A percentile compares a stretch with the other conserved stretches of the same genome.
phyloP scores from a whole-genome alignment of 2,329 filamentous ascomycete species.

The Helminthosporium solani region DNA sequence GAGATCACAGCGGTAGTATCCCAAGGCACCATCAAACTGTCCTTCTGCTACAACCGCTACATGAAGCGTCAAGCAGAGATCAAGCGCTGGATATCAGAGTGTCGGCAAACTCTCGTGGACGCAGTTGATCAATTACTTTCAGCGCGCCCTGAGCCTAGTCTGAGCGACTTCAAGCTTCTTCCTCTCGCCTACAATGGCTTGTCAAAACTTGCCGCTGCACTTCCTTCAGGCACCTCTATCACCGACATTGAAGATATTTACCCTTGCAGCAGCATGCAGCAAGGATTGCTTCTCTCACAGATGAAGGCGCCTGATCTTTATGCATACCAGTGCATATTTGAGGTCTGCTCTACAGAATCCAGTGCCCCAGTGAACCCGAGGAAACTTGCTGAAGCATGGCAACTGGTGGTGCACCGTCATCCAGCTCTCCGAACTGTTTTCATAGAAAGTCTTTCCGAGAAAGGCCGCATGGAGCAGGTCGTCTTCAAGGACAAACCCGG shows the following conservation, averaged over 20 bases:
- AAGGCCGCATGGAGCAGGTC: slow-evolving; percentile 35
- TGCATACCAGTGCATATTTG: slow-evolving; percentile 31
- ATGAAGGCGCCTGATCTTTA: slow-evolving; percentile 33
- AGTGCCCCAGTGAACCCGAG: slow-evolving; percentile 19
- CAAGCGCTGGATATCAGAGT: slow-evolving; percentile 30
- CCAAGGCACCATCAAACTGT: slow-evolving; percentile 34
- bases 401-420: slow-evolving; percentile 37
- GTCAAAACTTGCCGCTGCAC: slow-evolving; percentile 18
- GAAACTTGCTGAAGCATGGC: slow-evolving; percentile 36
- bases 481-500: slow-evolving; percentile 32
- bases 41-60: slow-evolving; percentile 33
- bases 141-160: slow-evolving; percentile 24
- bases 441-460: slow-evolving; percentile 36
- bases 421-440: slow-evolving; percentile 35
- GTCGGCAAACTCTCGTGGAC: slow-evolving; percentile 29
- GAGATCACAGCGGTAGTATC: slow-evolving; percentile 33
- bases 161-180: slow-evolving; percentile 33
- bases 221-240: slow-evolving; percentile 22
- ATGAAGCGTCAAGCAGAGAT: slow-evolving; percentile 34
- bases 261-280: slow-evolving; percentile 34
- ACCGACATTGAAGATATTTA: slow-evolving; percentile 33
- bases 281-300: slow-evolving; percentile 33
- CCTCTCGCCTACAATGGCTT: slow-evolving; percentile 35
- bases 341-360: slow-evolving; percentile 25
- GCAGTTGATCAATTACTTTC: slow-evolving; percentile 33